phyloP scores from a whole-genome alignment of 2,329 filamentous ascomycete species.

The Botrytis squamosa region DNA sequence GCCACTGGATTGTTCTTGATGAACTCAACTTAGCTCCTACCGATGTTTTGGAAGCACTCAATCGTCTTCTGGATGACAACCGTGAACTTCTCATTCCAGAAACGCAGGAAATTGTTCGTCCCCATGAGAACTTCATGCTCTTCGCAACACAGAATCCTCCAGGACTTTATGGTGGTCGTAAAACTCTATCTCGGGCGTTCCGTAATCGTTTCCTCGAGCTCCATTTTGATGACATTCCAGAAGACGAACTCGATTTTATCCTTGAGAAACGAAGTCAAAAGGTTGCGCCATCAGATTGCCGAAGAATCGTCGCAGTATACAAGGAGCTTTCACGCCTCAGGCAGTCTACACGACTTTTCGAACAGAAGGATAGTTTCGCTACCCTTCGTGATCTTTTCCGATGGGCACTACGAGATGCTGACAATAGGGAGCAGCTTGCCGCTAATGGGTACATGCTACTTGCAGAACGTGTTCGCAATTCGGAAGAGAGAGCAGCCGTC shows the following conservation, averaged over 20 bases:
- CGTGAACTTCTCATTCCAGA: conserved; percentile 93
- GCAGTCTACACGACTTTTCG: conserved; percentile 88
- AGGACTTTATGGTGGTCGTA: conserved; percentile 91
- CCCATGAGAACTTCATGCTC: conserved; percentile 93
- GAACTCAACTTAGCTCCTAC: conserved; percentile 96
- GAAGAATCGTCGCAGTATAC: conserved; percentile 89
- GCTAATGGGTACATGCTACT: conserved; percentile 95
- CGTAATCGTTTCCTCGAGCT: conserved; percentile 95
- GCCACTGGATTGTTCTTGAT: conserved; percentile 97
- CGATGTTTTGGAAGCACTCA: conserved; percentile 93
- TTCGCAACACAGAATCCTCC: conserved; percentile 98
- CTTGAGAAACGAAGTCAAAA: conserved; percentile 82
- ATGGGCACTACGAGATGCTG: conserved; percentile 84
- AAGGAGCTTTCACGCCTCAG: conserved; percentile 85
- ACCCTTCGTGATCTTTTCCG: conserved; percentile 93
- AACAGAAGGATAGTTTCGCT: conserved; percentile 96
- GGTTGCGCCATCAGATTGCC: conserved; percentile 86
- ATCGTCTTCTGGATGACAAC: conserved; percentile 94
- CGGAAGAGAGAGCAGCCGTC: conserved; percentile 79
- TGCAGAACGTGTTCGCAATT: conserved; percentile 89
- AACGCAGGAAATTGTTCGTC: conserved; percentile 89
- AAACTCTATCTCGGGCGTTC: conserved; percentile 90
- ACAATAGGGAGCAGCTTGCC: conserved; percentile 84
- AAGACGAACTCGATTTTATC: conserved; percentile 89
- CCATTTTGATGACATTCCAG: conserved; percentile 97